Base-by-base conservation (phyloP, 805 yeast species). In the Lipomyces spencermartinsiae region DNA sequence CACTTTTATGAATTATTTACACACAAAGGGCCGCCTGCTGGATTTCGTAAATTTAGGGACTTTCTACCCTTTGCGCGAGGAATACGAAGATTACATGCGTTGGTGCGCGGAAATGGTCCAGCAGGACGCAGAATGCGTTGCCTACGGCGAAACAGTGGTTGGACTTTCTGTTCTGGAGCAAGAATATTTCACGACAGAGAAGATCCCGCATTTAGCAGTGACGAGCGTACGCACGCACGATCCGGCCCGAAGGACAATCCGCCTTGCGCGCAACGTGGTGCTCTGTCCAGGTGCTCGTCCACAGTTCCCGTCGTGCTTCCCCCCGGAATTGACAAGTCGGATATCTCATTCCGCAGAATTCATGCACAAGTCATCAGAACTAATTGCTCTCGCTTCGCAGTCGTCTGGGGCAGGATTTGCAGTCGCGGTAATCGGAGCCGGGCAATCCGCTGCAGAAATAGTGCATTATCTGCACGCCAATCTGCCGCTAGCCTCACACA, bases 371-470 rank as follows among this genome's bases (percentile, higher is more conserved):
- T 31, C 59, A 12, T 49, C 66, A 1, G 53, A 51, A 2, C 33
- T 72, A 4, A 14, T 25, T 4, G 33, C 56, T n/a, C 35, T 5
- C 16, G 54, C 64, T 8, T 16, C 29, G 19, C n/a, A 12, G 34
- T 25, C 33, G 8, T 14, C 31, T 10, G 9, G n/a, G 5, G 60
- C 43, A 19, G 8, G 3, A 12, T 39, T 31, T 57, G 14, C 29
- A n/a, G 59, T 74, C 9, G 75, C 73, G 9, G 72, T 74, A 1
- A 29, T 74, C 5, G 76, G 76, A 4, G 69, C 72, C 5, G 76
- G 76, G 10, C 76, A 74, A 62, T 74, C 76, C 10, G 71, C 75
- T 10, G 76, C 76, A 5, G 76, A 74, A 61, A 73, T 74, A 10
- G 63, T 70, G 12, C 6, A 39, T 14, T 57, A 73, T 53, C 39